Evolutionary conservation across 2,329 filamentous ascomycete species (phyloP).

Genomic region (Botryotinia globosa): DNA sequence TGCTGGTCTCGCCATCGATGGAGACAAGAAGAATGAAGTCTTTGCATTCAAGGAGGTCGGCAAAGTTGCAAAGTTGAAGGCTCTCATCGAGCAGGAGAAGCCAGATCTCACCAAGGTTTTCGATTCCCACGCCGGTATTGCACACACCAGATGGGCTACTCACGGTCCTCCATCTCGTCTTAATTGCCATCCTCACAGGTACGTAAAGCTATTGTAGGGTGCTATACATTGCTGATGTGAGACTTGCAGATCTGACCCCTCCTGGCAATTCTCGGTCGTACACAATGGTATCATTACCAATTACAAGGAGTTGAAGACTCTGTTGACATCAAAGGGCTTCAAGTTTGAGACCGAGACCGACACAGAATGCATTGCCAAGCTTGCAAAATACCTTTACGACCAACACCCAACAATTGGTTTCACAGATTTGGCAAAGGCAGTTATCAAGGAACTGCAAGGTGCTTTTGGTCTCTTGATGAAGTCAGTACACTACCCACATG

Average conservation of each 20-base stretch:
- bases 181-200: constrained; percentile 99
- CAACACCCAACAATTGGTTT: constrained; percentile 92
- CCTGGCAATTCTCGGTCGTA: constrained; percentile 94
- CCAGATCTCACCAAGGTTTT: constrained; percentile 89
- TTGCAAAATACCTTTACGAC: constrained; percentile 97
- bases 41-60: constrained; percentile 98
- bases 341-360: constrained; percentile 99
- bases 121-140: constrained; percentile 97
- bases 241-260: constrained; percentile 73
- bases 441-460: constrained; percentile 97
- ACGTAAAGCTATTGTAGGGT: constrained; percentile 40
- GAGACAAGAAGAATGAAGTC: constrained; percentile 98
- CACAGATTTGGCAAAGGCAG: constrained; percentile 92
- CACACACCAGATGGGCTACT: constrained; percentile 98
- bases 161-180: constrained; percentile 89
- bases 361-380: constrained; percentile 98
- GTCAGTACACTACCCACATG: constrained; percentile 96
- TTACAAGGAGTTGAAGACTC: constrained; percentile 98
- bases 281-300: constrained; percentile 99
- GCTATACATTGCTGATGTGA: constrained; percentile 24
- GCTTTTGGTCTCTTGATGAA: constrained; percentile 97
- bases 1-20: constrained; percentile 90
- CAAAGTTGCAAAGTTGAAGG: constrained; percentile 95
- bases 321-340: constrained; percentile 92
- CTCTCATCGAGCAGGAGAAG: constrained; percentile 81